These are phyloP conservation scores for Aspergillus sp. DNA, from an alignment of 2,329 filamentous ascomycete genomes.

Conservation along the genomic window DNA sequence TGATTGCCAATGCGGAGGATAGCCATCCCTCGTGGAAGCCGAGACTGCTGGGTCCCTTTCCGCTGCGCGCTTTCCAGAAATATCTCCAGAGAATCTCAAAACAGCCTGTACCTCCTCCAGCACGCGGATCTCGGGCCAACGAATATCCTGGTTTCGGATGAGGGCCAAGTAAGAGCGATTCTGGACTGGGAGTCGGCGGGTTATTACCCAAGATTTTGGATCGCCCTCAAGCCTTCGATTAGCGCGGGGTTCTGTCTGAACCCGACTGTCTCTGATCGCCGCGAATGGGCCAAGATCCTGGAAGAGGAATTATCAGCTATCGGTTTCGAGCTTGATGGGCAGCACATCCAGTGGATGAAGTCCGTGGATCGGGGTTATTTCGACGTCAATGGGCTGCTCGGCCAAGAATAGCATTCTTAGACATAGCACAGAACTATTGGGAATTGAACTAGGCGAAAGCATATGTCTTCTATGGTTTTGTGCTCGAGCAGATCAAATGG, in stretches of 20 bases:
- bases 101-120: neutral
- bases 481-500: no score
- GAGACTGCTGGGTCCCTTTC: neutral
- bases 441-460: no score
- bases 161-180: slow-evolving; percentile 4
- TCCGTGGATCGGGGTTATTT: neutral
- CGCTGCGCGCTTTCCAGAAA: neutral
- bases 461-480: no score
- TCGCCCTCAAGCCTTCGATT: slow-evolving; percentile 6
- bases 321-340: neutral
- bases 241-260: slow-evolving; percentile 3
- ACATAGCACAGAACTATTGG: no score
- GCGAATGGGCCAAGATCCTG: neutral
- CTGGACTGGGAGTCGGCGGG: slow-evolving; percentile 13
- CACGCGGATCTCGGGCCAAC: slow-evolving; percentile 8
- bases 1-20: neutral
- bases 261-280: neutral
- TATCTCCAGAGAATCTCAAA: slow-evolving; percentile 6
- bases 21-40: slow-evolving; percentile 3
- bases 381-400: neutral
- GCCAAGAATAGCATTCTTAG: no score
- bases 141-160: slow-evolving; percentile 9
- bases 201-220: slow-evolving; percentile 9
- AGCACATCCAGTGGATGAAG: neutral
- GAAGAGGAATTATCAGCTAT: neutral